phyloP scores from a whole-genome alignment of 148 eudicot genomes.

The Vaccinium corymbosum region DNA sequence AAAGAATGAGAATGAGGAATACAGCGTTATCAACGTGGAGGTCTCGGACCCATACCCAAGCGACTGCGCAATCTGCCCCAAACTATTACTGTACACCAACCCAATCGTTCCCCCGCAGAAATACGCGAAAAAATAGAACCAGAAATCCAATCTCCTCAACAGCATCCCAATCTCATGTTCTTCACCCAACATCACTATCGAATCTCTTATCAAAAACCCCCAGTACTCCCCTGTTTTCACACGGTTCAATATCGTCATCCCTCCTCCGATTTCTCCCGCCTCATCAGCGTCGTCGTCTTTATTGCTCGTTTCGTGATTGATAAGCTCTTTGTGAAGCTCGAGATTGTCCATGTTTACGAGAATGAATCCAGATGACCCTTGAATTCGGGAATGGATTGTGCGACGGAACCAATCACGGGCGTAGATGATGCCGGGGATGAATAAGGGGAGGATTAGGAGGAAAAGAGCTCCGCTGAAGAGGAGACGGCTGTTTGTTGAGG shows the following conservation, averaged over 20 bases:
- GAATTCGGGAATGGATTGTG: constrained; percentile 41
- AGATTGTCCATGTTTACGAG: constrained; percentile 56
- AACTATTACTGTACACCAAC: constrained; percentile 73
- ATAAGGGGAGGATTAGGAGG: constrained; percentile 53
- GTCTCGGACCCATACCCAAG: constrained; percentile 48
- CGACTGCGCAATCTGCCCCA: constrained; percentile 84
- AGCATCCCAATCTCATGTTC: constrained; percentile 59
- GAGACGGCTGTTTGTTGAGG: constrained; percentile 22
- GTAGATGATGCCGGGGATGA: constrained; percentile 56
- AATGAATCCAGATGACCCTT: constrained; percentile 39
- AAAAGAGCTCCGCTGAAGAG: constrained; percentile 62
- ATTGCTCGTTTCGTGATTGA: neutral
- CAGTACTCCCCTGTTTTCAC: constrained; percentile 13
- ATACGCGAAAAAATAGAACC: constrained; percentile 76
- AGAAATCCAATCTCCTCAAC: constrained; percentile 62
- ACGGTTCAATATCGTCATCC: neutral
- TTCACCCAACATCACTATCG: constrained; percentile 63
- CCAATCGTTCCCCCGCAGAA: constrained; percentile 89
- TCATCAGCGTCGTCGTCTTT: neutral
- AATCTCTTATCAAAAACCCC: constrained; percentile 41
- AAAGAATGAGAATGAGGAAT: constrained; percentile 81
- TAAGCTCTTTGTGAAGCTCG: constrained; percentile 48
- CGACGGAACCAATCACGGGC: constrained; percentile 58
- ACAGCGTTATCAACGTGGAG: constrained; percentile 42
- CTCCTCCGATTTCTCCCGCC: neutral